Conservation (phyloP, 163 green algal genomes). For the Picocystis sp. region DNA sequence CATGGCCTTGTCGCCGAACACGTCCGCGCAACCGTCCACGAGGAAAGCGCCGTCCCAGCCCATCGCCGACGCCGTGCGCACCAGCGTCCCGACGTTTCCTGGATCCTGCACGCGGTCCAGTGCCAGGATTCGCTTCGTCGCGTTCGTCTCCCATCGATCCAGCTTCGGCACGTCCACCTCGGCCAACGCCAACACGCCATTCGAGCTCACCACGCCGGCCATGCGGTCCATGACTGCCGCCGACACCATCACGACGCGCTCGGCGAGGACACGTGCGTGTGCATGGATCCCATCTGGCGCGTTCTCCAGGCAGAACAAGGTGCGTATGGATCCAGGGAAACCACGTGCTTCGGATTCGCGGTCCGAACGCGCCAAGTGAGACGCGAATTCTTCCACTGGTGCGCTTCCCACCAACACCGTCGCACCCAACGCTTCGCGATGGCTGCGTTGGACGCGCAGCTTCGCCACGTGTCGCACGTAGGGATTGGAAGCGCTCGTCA, state of each 20-base stretch:
- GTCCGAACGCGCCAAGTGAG: conserved; percentile 8
- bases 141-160: not conserved
- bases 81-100: conserved; percentile 57
- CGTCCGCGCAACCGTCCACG: conserved; percentile 64
- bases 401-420: conserved; percentile 5
- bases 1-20: conserved; percentile 70
- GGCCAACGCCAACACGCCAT: conserved; percentile 24
- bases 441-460: conserved; percentile 12
- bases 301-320: conserved; percentile 1
- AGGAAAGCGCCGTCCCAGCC: conserved; percentile 68
- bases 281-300: not conserved
- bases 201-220: conserved; percentile 38
- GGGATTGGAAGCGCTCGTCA: no score
- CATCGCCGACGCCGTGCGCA: conserved; percentile 68
- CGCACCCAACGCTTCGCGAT: conserved; percentile 13
- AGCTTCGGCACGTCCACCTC: conserved; percentile 38
- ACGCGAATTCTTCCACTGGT: conserved; percentile 4
- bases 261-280: not conserved
- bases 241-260: conserved; percentile 15
- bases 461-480: conserved; percentile 31
- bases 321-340: not conserved
- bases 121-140: conserved; percentile 25
- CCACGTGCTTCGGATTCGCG: not conserved
- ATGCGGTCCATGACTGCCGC: conserved; percentile 51
- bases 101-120: conserved; percentile 49